Evolutionary conservation across 2,329 filamentous ascomycete species (phyloP).

Genomic region (Periconia macrospinosa): DNA sequence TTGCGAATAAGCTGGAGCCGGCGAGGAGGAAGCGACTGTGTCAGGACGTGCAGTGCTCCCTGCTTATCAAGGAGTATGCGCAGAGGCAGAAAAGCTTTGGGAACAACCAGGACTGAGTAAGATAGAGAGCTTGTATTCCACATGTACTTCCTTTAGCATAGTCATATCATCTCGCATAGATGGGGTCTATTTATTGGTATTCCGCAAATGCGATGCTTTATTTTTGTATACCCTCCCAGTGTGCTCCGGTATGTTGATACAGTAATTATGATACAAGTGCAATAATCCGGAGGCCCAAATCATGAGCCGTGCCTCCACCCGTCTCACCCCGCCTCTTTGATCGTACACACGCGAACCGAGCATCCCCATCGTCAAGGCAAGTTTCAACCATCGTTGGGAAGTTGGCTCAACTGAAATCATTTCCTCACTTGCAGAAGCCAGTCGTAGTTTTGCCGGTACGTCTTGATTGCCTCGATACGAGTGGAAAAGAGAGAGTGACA

Average conservation of each 20-base stretch:
- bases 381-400: too few relatives aligned
- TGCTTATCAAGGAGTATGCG: slow-evolving; percentile 80
- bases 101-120: slow-evolving; percentile 23
- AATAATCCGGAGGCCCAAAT: too few relatives aligned
- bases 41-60: slow-evolving; percentile 78
- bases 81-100: slow-evolving; percentile 56
- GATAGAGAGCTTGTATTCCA: neutral
- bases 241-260: slow-evolving; percentile 15
- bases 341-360: neutral
- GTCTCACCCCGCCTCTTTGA: neutral
- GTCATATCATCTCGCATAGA: slow-evolving; percentile 13
- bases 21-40: slow-evolving; percentile 78
- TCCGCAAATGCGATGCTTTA: slow-evolving; percentile 2
- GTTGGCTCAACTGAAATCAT: too few relatives aligned
- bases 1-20: slow-evolving; percentile 75
- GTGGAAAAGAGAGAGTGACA: neutral
- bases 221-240: neutral
- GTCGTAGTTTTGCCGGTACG: too few relatives aligned
- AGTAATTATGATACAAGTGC: neutral
- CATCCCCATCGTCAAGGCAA: too few relatives aligned
- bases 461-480: too few relatives aligned
- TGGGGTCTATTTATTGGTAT: neutral
- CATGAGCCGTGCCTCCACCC: neutral
- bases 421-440: too few relatives aligned
- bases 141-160: slow-evolving; percentile 12